A percentile compares a stretch with the other conserved stretches of the same genome.
Conservation (phyloP, 306 rosid species). For the Herpetospermum pedunculosum region DNA sequence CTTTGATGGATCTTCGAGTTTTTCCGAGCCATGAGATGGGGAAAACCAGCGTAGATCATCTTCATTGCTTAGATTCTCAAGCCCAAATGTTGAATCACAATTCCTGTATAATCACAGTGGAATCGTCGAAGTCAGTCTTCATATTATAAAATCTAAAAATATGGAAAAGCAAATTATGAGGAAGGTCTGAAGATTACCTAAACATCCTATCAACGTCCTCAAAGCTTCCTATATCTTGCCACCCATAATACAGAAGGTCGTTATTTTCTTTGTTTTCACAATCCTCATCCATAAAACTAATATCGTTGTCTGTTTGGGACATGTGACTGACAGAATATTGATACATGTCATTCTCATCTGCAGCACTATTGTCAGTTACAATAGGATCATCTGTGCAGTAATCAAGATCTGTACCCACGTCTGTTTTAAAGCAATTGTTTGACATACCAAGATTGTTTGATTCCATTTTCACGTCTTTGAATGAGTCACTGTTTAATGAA, state of each 20-base stretch:
- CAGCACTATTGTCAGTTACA: conserved; percentile 42
- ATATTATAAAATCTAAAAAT: conserved; percentile 4
- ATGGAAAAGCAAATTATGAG: neutral
- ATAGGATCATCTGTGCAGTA: conserved; percentile 36
- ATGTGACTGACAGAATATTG: conserved; percentile 35
- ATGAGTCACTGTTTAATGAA: conserved; percentile 31
- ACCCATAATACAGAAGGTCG: conserved; percentile 33
- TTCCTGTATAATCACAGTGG: conserved; percentile 32
- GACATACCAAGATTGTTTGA: conserved; percentile 32
- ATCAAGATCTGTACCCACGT: conserved; percentile 29
- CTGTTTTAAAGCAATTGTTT: conserved; percentile 30
- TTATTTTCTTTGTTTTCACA: conserved; percentile 18
- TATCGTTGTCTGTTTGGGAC: conserved; percentile 51
- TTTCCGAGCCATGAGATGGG: conserved; percentile 43
- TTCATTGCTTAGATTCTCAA: conserved; percentile 50
- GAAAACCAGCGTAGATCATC: conserved; percentile 63
- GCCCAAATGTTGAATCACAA: conserved; percentile 61
- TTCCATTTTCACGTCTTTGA: conserved; percentile 31
- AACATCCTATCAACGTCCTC: conserved; percentile 86
- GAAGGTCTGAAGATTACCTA: conserved; percentile 32
- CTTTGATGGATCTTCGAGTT: conserved; percentile 46
- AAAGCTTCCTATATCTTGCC: conserved; percentile 70
- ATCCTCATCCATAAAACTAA: conserved; percentile 57
- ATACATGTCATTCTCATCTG: conserved; percentile 36
- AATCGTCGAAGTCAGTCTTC: neutral